Conservation (phyloP, 768 basidiomycete species). For the Boletus rubroflammeus region DNA sequence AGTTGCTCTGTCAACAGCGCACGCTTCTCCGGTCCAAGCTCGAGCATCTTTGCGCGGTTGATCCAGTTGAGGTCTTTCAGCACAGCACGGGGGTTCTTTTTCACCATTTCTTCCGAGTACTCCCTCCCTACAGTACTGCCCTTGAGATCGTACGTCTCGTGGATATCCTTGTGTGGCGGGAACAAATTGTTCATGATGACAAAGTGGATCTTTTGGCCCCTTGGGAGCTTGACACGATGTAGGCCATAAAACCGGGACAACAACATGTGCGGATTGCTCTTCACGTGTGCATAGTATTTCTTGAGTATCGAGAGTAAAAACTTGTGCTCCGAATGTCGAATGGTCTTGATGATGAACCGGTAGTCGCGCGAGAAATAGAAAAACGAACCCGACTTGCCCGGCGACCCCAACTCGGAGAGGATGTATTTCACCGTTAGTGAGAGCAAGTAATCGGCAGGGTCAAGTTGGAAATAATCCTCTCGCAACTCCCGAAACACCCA, state of each 20-base stretch:
- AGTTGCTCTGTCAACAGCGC: conserved; percentile 90
- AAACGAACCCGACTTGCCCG: conserved; percentile 97
- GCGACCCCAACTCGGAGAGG: conserved; percentile 94
- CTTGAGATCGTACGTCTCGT: conserved; percentile 97
- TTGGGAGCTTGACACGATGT: conserved; percentile 94
- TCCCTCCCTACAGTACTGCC: conserved; percentile 87
- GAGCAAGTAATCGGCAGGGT: conserved; percentile 96
- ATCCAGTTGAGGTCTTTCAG: conserved; percentile 99
- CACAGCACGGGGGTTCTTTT: conserved; percentile 79
- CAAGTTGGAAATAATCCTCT: conserved; percentile 91
- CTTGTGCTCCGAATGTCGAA: conserved; percentile 90
- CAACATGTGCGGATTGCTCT: conserved; percentile 88
- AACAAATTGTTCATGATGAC: conserved; percentile 99
- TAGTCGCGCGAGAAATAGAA: conserved; percentile 99
- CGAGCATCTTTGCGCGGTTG: conserved; percentile 66
- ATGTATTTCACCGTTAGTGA: conserved; percentile 98
- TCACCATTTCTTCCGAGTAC: conserved; percentile 79
- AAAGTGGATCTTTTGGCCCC: conserved; percentile 94
- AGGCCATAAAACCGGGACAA: conserved; percentile 94
- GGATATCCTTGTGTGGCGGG: conserved; percentile 94
- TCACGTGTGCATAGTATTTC: conserved; percentile 81
- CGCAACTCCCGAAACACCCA: conserved; percentile 96
- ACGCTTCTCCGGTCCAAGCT: conserved; percentile 94
- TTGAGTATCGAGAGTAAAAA: conserved; percentile 84
- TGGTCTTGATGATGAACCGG: conserved; percentile 99